Percentiles rank a stretch among this genome's conserved stretches.
Evolutionary conservation across 768 basidiomycete species (phyloP).

Genomic region (Collybia nuda): DNA sequence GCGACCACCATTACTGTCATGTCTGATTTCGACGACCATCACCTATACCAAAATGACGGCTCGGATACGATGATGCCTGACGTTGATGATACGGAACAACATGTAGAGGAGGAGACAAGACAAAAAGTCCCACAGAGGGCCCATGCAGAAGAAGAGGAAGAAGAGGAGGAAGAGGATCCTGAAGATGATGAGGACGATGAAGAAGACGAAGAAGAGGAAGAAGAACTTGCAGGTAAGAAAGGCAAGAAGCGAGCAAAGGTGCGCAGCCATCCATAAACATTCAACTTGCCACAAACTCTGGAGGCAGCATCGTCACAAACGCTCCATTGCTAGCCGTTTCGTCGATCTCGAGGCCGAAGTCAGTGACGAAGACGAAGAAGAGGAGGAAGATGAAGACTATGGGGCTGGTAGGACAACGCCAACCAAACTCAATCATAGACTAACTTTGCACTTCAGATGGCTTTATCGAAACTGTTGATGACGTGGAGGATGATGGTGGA

Average conservation of each 20-base stretch:
- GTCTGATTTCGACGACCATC: constrained; percentile 41
- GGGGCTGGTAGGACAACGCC: constrained; percentile 41
- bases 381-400: constrained; percentile 77
- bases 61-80: constrained; percentile 39
- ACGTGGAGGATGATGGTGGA: constrained; percentile 61
- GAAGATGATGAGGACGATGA: constrained; percentile 53
- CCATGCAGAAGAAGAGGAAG: constrained; percentile 21
- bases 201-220: constrained; percentile 58
- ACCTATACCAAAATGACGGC: constrained; percentile 11
- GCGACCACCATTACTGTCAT: constrained; percentile 30
- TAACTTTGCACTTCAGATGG: constrained; percentile 42
- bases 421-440: neutral
- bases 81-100: constrained; percentile 38
- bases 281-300: constrained; percentile 6
- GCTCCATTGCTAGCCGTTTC: constrained; percentile 72
- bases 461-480: constrained; percentile 71
- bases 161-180: constrained; percentile 36
- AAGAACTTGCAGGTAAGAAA: constrained; percentile 46
- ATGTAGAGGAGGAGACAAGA: constrained; percentile 34
- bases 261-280: constrained; percentile 11
- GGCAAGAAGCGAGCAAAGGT: constrained; percentile 67
- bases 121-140: constrained; percentile 32
- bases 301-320: constrained; percentile 63
- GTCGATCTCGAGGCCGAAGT: constrained; percentile 96
- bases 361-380: constrained; percentile 95